These are phyloP conservation scores for Styphnolobium japonicum DNA, from an alignment of 306 rosid species.

Conservation along the genomic window DNA sequence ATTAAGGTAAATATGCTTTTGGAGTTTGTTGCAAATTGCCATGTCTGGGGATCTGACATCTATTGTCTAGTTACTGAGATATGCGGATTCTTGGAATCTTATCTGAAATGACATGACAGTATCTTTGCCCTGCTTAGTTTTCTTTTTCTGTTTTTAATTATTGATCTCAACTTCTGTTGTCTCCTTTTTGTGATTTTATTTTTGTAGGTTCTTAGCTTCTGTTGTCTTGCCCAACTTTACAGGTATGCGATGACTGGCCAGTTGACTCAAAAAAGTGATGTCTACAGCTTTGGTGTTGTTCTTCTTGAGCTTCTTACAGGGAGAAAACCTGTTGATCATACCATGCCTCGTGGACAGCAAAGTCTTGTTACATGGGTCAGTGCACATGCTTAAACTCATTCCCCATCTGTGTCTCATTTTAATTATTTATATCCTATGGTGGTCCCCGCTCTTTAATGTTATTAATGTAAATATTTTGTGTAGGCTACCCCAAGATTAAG, in stretches of 20 bases:
- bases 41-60: too few species aligned
- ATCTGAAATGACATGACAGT: background rate
- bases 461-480: slow-evolving; percentile 16
- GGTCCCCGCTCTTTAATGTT: background rate
- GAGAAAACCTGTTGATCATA: slow-evolving; percentile 71
- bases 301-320: slow-evolving; percentile 75
- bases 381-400: slow-evolving; percentile 24
- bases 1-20: slow-evolving; percentile 3
- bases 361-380: slow-evolving; percentile 93
- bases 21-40: too few species aligned
- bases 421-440: background rate
- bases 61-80: background rate
- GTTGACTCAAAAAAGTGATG: slow-evolving; percentile 73
- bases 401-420: background rate
- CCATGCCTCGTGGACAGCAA: slow-evolving; percentile 81
- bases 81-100: background rate
- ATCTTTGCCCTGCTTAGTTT: background rate
- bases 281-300: slow-evolving; percentile 73
- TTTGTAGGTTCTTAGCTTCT: slow-evolving; percentile 15
- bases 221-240: slow-evolving; percentile 22
- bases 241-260: slow-evolving; percentile 81
- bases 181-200: background rate
- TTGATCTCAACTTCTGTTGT: background rate
- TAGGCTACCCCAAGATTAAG: slow-evolving; percentile 97
- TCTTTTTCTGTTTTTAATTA: background rate